These are phyloP conservation scores for Epichloe baconii DNA, from an alignment of 2,329 filamentous ascomycete genomes.

Conservation along the genomic window DNA sequence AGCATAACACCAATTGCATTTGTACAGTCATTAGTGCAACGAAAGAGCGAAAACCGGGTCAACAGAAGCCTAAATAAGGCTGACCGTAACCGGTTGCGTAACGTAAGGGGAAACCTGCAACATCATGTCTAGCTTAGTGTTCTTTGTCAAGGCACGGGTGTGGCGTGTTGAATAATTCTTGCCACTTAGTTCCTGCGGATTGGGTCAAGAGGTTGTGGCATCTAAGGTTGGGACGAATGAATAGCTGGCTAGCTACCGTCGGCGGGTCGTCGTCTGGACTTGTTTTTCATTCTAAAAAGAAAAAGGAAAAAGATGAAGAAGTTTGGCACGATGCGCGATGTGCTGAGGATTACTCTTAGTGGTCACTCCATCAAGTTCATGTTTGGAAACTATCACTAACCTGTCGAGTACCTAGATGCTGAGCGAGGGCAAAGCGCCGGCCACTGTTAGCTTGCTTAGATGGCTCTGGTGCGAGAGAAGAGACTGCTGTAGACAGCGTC, in stretches of 20 bases:
- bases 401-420: slow-evolving; percentile 35
- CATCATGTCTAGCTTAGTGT: slow-evolving; percentile 7
- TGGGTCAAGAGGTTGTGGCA: neutral
- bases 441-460: slow-evolving; percentile 48
- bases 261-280: neutral
- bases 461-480: slow-evolving; percentile 75
- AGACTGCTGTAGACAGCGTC: slow-evolving; percentile 98
- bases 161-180: neutral
- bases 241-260: neutral
- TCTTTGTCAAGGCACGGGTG: slow-evolving; percentile 6
- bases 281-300: too few relatives aligned
- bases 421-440: slow-evolving; percentile 21
- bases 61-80: slow-evolving; percentile 1
- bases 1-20: neutral
- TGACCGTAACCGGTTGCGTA: slow-evolving; percentile 4
- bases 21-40: slow-evolving; percentile 1
- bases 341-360: slow-evolving; percentile 2
- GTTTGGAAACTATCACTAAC: slow-evolving; percentile 17
- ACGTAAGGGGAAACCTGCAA: slow-evolving; percentile 4
- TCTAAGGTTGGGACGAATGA: neutral
- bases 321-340: neutral
- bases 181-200: neutral
- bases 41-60: neutral
- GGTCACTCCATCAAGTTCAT: slow-evolving; percentile 1
- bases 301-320: neutral